Evolutionary conservation across 495 filamentous ascomycete genomes (phyloP).

Genomic region (Aspergillus leporis): DNA sequence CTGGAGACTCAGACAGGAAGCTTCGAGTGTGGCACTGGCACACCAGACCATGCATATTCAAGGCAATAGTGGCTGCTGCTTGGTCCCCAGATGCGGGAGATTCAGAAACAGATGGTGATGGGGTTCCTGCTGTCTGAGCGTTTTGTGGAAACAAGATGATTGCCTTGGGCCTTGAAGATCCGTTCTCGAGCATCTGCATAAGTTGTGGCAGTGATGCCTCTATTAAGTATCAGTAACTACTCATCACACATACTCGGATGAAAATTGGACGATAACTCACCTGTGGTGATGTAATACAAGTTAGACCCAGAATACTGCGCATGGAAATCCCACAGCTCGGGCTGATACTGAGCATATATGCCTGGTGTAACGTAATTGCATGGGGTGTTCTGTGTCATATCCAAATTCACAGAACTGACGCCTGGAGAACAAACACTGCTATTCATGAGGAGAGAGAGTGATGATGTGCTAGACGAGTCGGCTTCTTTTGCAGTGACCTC

Average conservation of each 20-base stretch:
- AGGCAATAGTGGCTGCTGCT: background rate
- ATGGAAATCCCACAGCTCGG: slow-evolving; percentile 4
- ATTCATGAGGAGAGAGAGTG: background rate
- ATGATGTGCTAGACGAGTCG: background rate
- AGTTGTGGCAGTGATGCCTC: slow-evolving; percentile 9
- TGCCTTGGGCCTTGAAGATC: background rate
- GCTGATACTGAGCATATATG: background rate
- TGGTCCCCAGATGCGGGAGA: background rate
- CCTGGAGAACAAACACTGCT: background rate
- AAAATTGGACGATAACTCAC: background rate
- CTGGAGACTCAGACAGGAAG: background rate
- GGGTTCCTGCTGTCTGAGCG: background rate
- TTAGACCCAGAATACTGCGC: background rate
- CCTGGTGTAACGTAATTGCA: slow-evolving; percentile 1
- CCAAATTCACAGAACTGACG: background rate
- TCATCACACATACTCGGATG: background rate
- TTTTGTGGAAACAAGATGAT: slow-evolving; percentile 4
- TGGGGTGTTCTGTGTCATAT: background rate
- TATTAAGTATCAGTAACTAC: background rate
- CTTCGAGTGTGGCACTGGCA: slow-evolving; percentile 2
- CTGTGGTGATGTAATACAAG: slow-evolving; percentile 6
- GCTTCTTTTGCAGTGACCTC: background rate
- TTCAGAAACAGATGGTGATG: background rate
- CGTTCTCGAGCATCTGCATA: slow-evolving; percentile 2
- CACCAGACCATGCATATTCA: background rate